Evolutionary conservation across 345 rosid species (phyloP).

Genomic region (Clarkia xantiana): DNA sequence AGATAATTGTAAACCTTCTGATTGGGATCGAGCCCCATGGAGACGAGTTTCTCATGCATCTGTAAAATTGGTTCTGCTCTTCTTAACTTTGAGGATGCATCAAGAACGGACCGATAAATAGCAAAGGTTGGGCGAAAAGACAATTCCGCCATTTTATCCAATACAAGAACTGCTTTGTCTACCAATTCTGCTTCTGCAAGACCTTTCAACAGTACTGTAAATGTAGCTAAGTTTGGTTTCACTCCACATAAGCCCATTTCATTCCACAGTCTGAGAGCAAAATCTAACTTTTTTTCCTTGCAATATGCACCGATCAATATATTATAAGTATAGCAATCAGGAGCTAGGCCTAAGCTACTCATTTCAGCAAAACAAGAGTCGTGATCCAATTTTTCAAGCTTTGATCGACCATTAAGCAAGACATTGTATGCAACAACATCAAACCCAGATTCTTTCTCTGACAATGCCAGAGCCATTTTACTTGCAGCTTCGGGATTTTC

Average conservation of each 20-base stretch:
- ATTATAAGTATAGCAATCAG: slow-evolving; percentile 56
- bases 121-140: slow-evolving; percentile 41
- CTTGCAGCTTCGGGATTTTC: slow-evolving; percentile 61
- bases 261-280: slow-evolving; percentile 46
- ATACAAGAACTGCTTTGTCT: slow-evolving; percentile 37
- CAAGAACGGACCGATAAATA: slow-evolving; percentile 38
- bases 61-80: slow-evolving; percentile 37
- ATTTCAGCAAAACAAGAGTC: slow-evolving; percentile 41
- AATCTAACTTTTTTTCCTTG: slow-evolving; percentile 39
- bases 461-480: slow-evolving; percentile 59
- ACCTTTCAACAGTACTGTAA: slow-evolving; percentile 39
- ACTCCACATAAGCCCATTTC: slow-evolving; percentile 43
- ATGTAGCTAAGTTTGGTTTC: slow-evolving; percentile 53
- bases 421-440: slow-evolving; percentile 77
- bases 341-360: slow-evolving; percentile 58
- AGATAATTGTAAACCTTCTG: slow-evolving; percentile 49
- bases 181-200: slow-evolving; percentile 36
- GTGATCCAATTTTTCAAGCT: slow-evolving; percentile 37
- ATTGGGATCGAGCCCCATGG: slow-evolving; percentile 43
- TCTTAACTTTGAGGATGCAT: slow-evolving; percentile 36
- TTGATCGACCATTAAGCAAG: slow-evolving; percentile 53
- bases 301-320: slow-evolving; percentile 54
- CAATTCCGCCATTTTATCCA: slow-evolving; percentile 34
- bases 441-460: slow-evolving; percentile 35
- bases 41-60: slow-evolving; percentile 43